Base-by-base conservation (phyloP, 192 early-diverging fungal genomes). In the Gonapodya prolifera region DNA sequence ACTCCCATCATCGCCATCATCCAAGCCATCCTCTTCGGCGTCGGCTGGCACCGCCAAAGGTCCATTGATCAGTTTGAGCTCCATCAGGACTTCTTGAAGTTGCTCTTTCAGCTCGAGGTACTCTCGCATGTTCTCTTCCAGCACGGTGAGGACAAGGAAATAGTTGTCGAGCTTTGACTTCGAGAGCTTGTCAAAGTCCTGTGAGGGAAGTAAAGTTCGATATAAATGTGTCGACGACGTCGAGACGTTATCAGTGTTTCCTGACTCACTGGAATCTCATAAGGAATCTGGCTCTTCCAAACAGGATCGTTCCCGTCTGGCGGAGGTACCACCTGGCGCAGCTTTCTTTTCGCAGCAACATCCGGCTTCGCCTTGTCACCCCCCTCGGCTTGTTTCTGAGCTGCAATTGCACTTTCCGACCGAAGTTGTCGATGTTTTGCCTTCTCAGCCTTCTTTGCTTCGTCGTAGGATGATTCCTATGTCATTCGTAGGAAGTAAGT, bases 91-190 rank as follows among this genome's bases (percentile, higher is more conserved):
- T 32, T 83, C 80, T 32, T 78, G 33, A 23, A 85, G 75, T 34
- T 78, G 35, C 23, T 83, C 80, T 61, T 82, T 80, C n/a, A 85
- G 69, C 28, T 28, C 23, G 1, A 76, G 29, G 78, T 82, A 83
- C 69, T 85, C 84, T 18, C 35, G 33, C n/a, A 85, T 34, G 36
- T 84, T 85, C 35, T 83, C 81, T 69, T 85, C 84, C 23, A 85
- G 80, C 61, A 85, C 82, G 32, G 75, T 45, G 45, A 85, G 79
- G 17, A 85, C 35, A 8, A 81, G 45, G 69, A 82, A 81, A 75
- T 85, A 85, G 75, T 83, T 82, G 34, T 85, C 84, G 2, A 85
- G 77, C 76, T 83, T 82, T n/a, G 79, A 75, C 75, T 84, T 83
- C 35, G 84, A 82, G 35, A 85, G 78, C 16, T 80, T 78, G 35